A percentile compares a stretch with the other conserved stretches of the same genome.
phyloP scores from a whole-genome alignment of 108 stramenopile genomes.

The Cyclotella cryptica region DNA sequence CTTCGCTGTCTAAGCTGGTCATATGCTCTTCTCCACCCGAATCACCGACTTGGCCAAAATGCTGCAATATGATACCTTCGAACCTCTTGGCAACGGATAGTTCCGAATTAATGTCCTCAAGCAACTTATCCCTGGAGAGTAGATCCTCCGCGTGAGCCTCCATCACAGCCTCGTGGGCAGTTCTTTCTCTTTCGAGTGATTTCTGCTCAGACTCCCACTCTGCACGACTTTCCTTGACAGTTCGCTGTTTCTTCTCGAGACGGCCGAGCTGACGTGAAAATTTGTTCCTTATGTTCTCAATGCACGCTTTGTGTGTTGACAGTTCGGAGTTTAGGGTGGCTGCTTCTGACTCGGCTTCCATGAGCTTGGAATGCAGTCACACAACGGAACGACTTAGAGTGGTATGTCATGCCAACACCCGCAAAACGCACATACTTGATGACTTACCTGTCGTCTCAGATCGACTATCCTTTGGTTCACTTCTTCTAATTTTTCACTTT shows the following conservation, averaged over 20 bases:
- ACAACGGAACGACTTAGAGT: background rate
- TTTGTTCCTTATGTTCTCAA: slow-evolving; percentile 71
- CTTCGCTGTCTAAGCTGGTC: slow-evolving; percentile 63
- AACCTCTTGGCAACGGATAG: slow-evolving; percentile 65
- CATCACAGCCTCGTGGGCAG: slow-evolving; percentile 71
- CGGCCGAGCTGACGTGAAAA: slow-evolving; percentile 78
- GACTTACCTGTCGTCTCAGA: slow-evolving; percentile 47
- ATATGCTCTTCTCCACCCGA: slow-evolving; percentile 40
- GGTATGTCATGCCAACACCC: background rate
- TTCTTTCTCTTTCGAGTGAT: slow-evolving; percentile 64
- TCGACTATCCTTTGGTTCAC: slow-evolving; percentile 80
- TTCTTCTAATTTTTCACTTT: slow-evolving; percentile 54
- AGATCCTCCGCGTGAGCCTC: slow-evolving; percentile 77
- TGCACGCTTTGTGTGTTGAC: slow-evolving; percentile 68
- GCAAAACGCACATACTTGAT: background rate
- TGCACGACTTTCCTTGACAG: slow-evolving; percentile 70
- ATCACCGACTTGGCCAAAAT: slow-evolving; percentile 52
- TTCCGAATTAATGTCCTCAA: slow-evolving; percentile 64
- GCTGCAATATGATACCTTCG: slow-evolving; percentile 61
- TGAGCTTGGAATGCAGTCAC: slow-evolving; percentile 28
- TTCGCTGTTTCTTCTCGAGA: slow-evolving; percentile 79
- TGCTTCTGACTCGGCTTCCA: slow-evolving; percentile 62
- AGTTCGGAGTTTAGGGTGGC: slow-evolving; percentile 65
- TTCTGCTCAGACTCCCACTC: slow-evolving; percentile 81
- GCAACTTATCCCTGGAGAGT: slow-evolving; percentile 63